phyloP scores from a whole-genome alignment of 768 basidiomycete species.

The Chiua virens region DNA sequence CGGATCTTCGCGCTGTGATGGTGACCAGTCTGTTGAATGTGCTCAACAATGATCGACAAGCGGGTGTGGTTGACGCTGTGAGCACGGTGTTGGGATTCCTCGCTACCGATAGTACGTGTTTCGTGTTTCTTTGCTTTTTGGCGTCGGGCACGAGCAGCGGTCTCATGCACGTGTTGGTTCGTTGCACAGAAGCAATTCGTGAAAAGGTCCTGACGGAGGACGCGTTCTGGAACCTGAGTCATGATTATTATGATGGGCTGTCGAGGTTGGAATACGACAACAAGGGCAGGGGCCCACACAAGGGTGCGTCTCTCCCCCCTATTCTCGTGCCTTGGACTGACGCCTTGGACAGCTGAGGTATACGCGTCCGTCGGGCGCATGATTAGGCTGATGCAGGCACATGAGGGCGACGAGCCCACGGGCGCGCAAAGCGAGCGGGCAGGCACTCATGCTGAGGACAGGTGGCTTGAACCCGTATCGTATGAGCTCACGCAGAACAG shows the following conservation, averaged over 20 bases:
- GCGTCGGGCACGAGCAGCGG: no score
- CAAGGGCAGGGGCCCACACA: background rate
- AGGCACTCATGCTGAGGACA: background rate
- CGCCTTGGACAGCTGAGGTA: slow-evolving; percentile 18
- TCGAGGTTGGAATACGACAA: slow-evolving; percentile 12
- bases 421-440: background rate
- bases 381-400: slow-evolving; percentile 21
- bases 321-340: background rate
- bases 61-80: slow-evolving; percentile 15
- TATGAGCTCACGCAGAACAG: slow-evolving; percentile 15
- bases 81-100: slow-evolving; percentile 15
- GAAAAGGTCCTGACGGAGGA: slow-evolving; percentile 11
- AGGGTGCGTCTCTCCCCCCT: background rate
- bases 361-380: slow-evolving; percentile 20
- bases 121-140: background rate
- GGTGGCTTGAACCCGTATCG: slow-evolving; percentile 8
- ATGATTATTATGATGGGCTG: slow-evolving; percentile 20
- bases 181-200: slow-evolving; percentile 15
- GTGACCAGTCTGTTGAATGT: slow-evolving; percentile 11
- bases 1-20: slow-evolving; percentile 7
- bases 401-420: background rate
- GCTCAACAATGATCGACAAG: slow-evolving; percentile 14
- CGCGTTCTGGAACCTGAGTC: slow-evolving; percentile 18
- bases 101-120: slow-evolving; percentile 15
- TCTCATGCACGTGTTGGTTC: no score